A percentile compares a stretch with the other conserved stretches of the same genome.
phyloP scores from a whole-genome alignment of 2,329 filamentous ascomycete species.

The Sporothrix curviconia region DNA sequence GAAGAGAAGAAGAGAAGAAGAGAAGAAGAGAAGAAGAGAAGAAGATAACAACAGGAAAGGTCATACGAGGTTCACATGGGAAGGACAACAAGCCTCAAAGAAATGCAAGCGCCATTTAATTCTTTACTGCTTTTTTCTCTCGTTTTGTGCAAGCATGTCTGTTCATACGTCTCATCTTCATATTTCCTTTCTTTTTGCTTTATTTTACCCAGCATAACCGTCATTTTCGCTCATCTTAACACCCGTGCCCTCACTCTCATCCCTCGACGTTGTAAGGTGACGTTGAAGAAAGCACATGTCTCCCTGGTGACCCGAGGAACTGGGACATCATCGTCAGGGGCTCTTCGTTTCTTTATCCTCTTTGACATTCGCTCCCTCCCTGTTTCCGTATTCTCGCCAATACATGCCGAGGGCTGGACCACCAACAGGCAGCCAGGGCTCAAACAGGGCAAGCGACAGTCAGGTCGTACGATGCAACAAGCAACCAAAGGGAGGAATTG shows the following conservation, averaged over 20 bases:
- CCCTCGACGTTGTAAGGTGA: neutral
- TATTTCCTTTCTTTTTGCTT: neutral
- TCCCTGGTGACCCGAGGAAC: neutral
- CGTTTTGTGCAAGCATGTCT: too few relatives aligned
- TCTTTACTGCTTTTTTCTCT: too few relatives aligned
- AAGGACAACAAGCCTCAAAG: neutral
- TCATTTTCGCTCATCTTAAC: neutral
- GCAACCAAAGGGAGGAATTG: too few relatives aligned
- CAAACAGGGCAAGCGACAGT: neutral
- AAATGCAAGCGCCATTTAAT: too few relatives aligned
- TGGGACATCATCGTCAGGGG: neutral
- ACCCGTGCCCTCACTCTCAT: neutral
- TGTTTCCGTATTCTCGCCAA: neutral
- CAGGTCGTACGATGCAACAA: too few relatives aligned
- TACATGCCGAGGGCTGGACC: neutral
- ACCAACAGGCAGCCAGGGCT: neutral
- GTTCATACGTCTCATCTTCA: neutral
- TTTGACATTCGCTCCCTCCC: neutral
- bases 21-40: neutral
- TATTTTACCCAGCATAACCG: neutral
- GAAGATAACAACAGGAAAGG: neutral
- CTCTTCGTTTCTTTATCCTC: neutral
- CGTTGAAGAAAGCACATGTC: too few relatives aligned
- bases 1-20: neutral
- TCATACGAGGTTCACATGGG: neutral